Evolutionary conservation across 1,284 basidiomycete genomes (phyloP), one percentile per base, ranked within the genome.

Genomic region (Coriolopsis trogii): DNA sequence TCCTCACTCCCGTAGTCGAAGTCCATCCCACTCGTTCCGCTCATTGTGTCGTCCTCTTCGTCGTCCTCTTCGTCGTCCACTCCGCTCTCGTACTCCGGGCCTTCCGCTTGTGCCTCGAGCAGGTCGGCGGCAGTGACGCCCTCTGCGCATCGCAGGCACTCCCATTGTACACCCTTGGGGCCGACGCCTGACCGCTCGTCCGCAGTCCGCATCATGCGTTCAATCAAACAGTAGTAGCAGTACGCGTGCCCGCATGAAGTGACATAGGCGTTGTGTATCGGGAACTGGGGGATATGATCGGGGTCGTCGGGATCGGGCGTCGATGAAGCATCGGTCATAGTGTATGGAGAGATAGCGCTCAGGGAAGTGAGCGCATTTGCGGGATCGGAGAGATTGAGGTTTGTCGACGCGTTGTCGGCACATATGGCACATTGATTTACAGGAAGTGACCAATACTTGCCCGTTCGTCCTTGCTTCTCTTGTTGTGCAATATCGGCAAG

Each of bases 191-290:
- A 77, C 16, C 76, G 81, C 41, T 89, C 87, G 50, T 89, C 87
- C 6, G 81, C 81, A 0, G 79, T 77, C 28, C 82, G 85, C 61
- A 91, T 78, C 73, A 96, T 82, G 51, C 85, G 84, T 62, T 91
- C 89, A 10, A 90, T 81, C 26, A 95, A 76, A 69, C 93, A 96
- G 62, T 88, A 85, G 68, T 95, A 96, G 69, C 93, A 95, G 71
- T 93, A 96, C 9, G 81, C 68, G 67, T 95, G 91, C 12, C 84
- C 86, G 58, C 91, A 93, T 13, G 87, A 86, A 8, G 88, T 81
- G 50, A 83, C 69, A 63, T 92, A 93, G 0, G 90, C 84, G 26
- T 80, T 89, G 60, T 85, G 74, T 51, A 91, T 78, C 2, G 87
- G 84, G 64, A 84, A 78, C 16, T 73, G 61, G 0, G 87, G 83